Evolutionary conservation across 257 asterid genomes (phyloP).

Genomic region (Datura wrightii): DNA sequence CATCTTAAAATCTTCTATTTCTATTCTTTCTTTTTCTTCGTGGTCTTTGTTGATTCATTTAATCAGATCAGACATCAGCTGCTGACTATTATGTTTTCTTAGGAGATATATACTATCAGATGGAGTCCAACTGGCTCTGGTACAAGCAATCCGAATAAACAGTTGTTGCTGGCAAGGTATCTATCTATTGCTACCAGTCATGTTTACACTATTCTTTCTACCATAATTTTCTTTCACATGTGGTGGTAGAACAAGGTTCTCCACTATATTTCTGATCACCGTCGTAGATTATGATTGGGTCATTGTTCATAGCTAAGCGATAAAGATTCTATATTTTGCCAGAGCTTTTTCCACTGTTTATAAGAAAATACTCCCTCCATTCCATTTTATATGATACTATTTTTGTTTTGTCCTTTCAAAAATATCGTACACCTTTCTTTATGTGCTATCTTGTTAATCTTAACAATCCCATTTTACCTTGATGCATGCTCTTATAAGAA

Average conservation of each 20-base stretch:
- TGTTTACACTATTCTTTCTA: neutral
- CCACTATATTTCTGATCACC: neutral
- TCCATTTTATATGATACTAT: neutral
- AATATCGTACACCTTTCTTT: neutral
- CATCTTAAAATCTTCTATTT: neutral
- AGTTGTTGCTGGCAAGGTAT: conserved; percentile 84
- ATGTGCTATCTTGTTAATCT: neutral
- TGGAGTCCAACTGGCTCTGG: conserved; percentile 98
- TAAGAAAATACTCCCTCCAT: neutral
- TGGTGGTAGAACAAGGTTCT: neutral
- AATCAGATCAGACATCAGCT: conserved; percentile 18
- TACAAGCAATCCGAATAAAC: conserved; percentile 78
- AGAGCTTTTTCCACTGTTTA: neutral
- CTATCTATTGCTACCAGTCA: neutral
- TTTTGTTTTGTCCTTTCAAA: neutral
- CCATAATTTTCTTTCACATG: neutral
- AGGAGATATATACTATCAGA: conserved; percentile 91
- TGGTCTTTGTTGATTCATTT: conserved; percentile 13
- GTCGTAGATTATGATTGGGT: neutral
- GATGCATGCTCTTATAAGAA: neutral
- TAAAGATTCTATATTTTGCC: neutral
- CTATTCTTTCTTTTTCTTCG: neutral
- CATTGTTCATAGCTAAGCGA: neutral
- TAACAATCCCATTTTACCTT: too few relatives aligned
- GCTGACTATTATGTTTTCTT: conserved; percentile 20